Evolutionary conservation across 1,284 basidiomycete genomes (phyloP).

Genomic region (Ganoderma lingzhi): DNA sequence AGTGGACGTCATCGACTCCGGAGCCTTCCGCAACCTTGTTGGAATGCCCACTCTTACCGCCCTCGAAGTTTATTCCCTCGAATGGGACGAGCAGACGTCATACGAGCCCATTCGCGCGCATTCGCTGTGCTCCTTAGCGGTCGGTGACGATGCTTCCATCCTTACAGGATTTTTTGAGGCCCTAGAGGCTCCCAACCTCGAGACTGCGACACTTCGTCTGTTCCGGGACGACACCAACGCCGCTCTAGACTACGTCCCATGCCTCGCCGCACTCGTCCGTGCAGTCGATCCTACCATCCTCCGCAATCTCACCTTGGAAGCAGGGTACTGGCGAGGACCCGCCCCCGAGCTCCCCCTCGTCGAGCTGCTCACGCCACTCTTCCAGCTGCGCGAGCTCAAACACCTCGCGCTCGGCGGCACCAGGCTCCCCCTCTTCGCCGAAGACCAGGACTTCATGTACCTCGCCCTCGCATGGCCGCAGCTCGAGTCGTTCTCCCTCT

Average conservation of each 20-base stretch:
- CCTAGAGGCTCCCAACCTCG: not conserved
- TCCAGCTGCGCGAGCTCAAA: conserved; percentile 2
- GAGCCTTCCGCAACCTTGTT: not conserved
- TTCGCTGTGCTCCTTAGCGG: not conserved
- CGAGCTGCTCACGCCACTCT: not conserved
- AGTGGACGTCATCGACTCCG: not conserved
- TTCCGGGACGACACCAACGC: not conserved
- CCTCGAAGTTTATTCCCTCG: not conserved
- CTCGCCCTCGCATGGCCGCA: not conserved
- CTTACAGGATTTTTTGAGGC: not conserved
- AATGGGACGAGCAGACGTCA: not conserved
- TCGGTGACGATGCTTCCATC: not conserved
- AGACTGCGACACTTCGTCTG: not conserved
- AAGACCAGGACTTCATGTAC: conserved; percentile 1
- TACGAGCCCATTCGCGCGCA: not conserved
- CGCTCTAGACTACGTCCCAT: not conserved
- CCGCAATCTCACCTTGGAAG: not conserved
- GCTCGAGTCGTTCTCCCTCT: not conserved
- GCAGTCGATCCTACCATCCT: not conserved
- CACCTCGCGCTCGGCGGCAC: not conserved
- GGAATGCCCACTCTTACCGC: not conserved
- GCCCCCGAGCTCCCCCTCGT: not conserved
- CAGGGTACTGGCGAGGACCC: not conserved
- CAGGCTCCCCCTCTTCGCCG: not conserved
- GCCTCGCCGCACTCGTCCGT: not conserved